These are phyloP conservation scores for Solidago caesia DNA, from an alignment of 129 eudicot genomes.

Conservation along the genomic window DNA sequence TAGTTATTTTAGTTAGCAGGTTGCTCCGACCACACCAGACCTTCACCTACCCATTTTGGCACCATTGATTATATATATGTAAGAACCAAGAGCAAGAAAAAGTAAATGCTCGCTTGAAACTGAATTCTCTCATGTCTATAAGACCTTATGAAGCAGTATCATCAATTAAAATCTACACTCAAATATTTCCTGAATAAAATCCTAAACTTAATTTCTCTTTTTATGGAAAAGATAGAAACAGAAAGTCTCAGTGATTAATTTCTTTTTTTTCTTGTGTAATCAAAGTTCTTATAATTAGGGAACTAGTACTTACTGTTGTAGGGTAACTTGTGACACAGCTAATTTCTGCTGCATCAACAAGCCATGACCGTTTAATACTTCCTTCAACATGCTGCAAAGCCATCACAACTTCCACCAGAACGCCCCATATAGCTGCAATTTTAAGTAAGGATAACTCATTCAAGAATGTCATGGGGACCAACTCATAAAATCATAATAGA, in stretches of 20 bases:
- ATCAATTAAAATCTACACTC: background rate
- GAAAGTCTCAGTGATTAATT: background rate
- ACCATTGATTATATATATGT: background rate
- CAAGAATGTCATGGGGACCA: background rate
- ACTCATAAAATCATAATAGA: background rate
- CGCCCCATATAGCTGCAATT: constrained; percentile 72
- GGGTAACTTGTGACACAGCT: constrained; percentile 80
- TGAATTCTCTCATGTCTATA: background rate
- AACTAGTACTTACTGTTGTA: constrained; percentile 54
- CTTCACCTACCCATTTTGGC: background rate
- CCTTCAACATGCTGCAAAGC: constrained; percentile 68
- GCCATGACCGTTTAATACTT: constrained; percentile 76
- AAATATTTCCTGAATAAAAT: background rate
- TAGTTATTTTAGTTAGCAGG: background rate
- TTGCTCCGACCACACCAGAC: background rate
- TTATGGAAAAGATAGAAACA: background rate
- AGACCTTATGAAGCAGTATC: background rate
- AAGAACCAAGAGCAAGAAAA: constrained; percentile 2
- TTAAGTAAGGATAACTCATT: constrained; percentile 7
- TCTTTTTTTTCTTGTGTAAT: background rate
- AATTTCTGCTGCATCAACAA: constrained; percentile 72
- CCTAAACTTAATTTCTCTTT: background rate
- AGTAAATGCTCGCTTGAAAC: background rate
- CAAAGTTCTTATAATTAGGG: background rate
- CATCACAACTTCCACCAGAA: constrained; percentile 62